phyloP scores from a whole-genome alignment of 2,329 filamentous ascomycete genomes.

The Clonostachys sp. region DNA sequence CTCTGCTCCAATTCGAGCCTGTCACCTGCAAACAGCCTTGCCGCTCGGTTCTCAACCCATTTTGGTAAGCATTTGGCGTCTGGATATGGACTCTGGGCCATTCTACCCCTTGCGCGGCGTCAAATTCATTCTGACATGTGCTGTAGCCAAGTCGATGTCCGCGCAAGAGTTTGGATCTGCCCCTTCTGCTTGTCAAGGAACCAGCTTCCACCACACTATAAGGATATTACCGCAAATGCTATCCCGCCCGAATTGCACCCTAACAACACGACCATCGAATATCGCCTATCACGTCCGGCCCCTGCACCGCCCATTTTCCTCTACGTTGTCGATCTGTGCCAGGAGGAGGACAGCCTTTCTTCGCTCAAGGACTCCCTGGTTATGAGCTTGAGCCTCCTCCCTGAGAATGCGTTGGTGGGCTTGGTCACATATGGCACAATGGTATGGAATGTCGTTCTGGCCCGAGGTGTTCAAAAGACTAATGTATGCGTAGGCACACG shows the following conservation, averaged over 20 bases:
- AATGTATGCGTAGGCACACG: conserved; percentile 62
- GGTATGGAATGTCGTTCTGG: conserved; percentile 42
- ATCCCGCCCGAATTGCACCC: conserved; percentile 82
- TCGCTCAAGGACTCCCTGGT: conserved; percentile 83
- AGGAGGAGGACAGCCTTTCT: conserved; percentile 80
- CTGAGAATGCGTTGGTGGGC: conserved; percentile 76
- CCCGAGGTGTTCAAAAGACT: not conserved
- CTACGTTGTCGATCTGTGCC: conserved; percentile 84
- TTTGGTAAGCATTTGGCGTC: conserved; percentile 61
- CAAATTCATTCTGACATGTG: not conserved
- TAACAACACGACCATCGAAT: conserved; percentile 85
- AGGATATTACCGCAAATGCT: conserved; percentile 79
- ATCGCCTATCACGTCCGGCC: conserved; percentile 74
- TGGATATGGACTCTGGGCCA: not conserved
- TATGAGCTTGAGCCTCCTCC: conserved; percentile 78
- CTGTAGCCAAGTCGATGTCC: conserved; percentile 73
- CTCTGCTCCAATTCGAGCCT: conserved; percentile 90
- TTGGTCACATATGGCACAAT: conserved; percentile 90
- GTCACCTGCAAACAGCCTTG: conserved; percentile 96
- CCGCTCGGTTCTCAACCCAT: conserved; percentile 92
- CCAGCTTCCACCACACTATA: conserved; percentile 79
- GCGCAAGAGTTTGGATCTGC: conserved; percentile 82
- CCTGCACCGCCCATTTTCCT: conserved; percentile 82
- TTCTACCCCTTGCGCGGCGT: not conserved
- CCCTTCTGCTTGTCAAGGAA: conserved; percentile 85